A percentile compares a stretch with the other conserved stretches of the same genome.
Evolutionary conservation across 23 red algal genomes (phyloP).

Genomic region (Gracilaria caudata): DNA sequence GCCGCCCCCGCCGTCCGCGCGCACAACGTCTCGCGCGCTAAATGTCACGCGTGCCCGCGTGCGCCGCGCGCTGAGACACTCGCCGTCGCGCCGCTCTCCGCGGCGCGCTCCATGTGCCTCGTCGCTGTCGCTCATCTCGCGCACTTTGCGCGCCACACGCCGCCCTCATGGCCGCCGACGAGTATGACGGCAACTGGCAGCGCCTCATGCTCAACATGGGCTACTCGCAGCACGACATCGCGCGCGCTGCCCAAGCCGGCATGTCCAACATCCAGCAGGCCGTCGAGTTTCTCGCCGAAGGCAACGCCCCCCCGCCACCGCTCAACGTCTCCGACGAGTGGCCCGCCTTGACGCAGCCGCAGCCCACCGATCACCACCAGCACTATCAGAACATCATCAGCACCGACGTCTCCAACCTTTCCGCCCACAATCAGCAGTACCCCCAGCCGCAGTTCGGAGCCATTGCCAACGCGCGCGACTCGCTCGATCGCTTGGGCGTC

Average conservation of each 20-base stretch:
- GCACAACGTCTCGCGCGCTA: not conserved
- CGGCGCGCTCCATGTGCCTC: not conserved
- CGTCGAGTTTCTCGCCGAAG: not conserved
- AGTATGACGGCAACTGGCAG: constrained; percentile 24
- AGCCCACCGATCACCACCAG: not conserved
- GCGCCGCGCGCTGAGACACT: not conserved
- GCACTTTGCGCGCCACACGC: not conserved
- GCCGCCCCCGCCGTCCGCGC: not conserved
- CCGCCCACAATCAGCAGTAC: not conserved
- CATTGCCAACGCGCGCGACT: constrained; percentile 25
- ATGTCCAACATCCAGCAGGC: not conserved
- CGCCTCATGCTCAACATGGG: not conserved
- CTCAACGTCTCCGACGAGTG: not conserved
- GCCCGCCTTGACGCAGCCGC: not conserved
- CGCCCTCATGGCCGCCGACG: constrained; percentile 20
- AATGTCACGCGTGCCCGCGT: not conserved
- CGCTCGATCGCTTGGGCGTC: constrained; percentile 9
- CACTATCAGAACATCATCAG: not conserved
- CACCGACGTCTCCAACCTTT: not conserved
- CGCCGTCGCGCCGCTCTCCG: not conserved
- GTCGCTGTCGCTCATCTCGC: not conserved
- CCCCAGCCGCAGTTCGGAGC: constrained; percentile 26
- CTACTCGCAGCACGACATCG: not conserved
- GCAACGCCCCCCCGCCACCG: constrained; percentile 1
- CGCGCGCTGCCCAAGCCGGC: constrained; percentile 7